Evolutionary conservation across 202 grass and related monocot genomes (phyloP), one percentile per base, ranked within the genome.

Genomic region (Brachypodium distachyon): DNA sequence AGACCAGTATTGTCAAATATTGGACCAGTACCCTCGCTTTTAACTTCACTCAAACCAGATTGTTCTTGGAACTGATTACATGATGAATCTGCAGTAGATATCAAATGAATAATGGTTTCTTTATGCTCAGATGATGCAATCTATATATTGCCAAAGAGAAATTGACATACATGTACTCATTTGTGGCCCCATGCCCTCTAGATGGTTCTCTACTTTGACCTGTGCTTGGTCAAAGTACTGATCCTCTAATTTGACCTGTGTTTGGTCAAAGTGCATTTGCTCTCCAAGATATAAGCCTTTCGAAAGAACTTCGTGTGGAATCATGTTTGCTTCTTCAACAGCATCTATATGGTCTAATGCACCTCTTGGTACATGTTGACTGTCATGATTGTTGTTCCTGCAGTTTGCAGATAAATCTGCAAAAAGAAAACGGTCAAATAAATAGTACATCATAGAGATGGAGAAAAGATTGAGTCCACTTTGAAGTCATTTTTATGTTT

Each of bases 11-110:
- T 80, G 65, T 50, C 47, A 77, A 74, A 67, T 65, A 76, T 77
- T 23, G 70, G 48, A 43, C 72, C 49, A 71, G 57, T 64, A 63
- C 38, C 67, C 39, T 77, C 60, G 14, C 70, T 72, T 61, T 83
- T 72, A 74, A 77, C 37, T 37, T 88, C 75, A 78, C 79, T 88
- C 70, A 88, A 71, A 79, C 61, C 49, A 62, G 85, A 90, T 66
- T 81, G 80, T 27, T 83, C 85, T 70, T 61, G 48, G 9, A 83
- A 74, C 28, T 81, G 53, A 51, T 71, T 69, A 63, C 55, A 67
- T 59, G 74, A 52, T 17, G 64, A 83, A 83, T 90, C 84, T 93
- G 84, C 51, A 80, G 43, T 21, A 63, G 19, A 48, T 67, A 87
- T 37, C 43, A 62, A 80, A 77, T 64, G 32, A 49, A 44, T 72